Percentiles rank a stretch among this genome's conserved stretches.
phyloP scores from a whole-genome alignment of 805 yeast genomes.

The Sugiyamaella qingdaonensis region DNA sequence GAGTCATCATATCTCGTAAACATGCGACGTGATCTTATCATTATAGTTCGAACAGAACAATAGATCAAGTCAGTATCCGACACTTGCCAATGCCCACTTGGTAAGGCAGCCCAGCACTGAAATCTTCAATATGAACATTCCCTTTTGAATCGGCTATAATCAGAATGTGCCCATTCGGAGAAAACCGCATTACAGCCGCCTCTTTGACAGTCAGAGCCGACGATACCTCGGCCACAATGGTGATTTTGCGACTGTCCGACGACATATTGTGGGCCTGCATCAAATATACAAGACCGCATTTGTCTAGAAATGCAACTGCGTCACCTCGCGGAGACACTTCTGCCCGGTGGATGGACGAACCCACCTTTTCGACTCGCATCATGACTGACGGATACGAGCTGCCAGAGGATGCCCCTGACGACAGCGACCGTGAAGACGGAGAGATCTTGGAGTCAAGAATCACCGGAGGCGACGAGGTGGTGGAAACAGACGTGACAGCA shows the following conservation, averaged over 20 bases:
- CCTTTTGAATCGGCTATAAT: conserved; percentile 81
- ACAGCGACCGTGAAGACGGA: conserved; percentile 9
- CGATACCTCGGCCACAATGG: conserved; percentile 71
- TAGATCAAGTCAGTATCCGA: conserved; percentile 21
- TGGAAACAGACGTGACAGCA: conserved; percentile 45
- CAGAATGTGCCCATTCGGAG: conserved; percentile 76
- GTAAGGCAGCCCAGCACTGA: conserved; percentile 79
- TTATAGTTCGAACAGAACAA: neutral
- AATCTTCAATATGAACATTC: conserved; percentile 70
- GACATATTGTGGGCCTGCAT: conserved; percentile 55
- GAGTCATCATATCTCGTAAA: neutral
- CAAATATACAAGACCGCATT: conserved; percentile 70
- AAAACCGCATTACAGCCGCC: conserved; percentile 74
- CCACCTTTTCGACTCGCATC: conserved; percentile 71
- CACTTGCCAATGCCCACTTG: conserved; percentile 33
- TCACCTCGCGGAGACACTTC: conserved; percentile 83
- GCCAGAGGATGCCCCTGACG: conserved; percentile 27
- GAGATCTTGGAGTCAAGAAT: conserved; percentile 52
- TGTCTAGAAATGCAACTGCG: conserved; percentile 74
- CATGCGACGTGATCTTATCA: neutral
- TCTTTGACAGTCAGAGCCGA: conserved; percentile 68
- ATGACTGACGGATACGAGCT: conserved; percentile 59
- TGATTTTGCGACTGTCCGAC: conserved; percentile 54
- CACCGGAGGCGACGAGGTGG: conserved; percentile 64
- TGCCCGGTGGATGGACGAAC: conserved; percentile 68